These are phyloP conservation scores for Misopates orontium DNA, from an alignment of 257 asterid genomes.

Conservation along the genomic window DNA sequence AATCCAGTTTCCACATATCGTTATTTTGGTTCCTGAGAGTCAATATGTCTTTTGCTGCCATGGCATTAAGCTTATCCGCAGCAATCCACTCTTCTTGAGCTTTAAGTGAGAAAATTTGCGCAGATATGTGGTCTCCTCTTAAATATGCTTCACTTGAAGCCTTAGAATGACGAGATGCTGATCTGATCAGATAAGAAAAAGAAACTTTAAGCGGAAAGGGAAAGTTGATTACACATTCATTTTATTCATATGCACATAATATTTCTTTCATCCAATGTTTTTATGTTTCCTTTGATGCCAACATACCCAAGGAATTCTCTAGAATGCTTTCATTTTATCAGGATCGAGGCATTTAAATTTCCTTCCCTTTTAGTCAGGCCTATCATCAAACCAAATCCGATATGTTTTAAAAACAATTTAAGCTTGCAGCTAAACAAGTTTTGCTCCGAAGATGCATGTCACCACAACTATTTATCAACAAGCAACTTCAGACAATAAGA, in stretches of 20 bases:
- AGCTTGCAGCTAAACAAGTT: no score
- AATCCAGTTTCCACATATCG: slow-evolving; percentile 80
- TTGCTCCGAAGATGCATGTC: no score
- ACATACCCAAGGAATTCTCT: background rate
- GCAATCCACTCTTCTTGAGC: slow-evolving; percentile 78
- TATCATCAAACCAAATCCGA: no score
- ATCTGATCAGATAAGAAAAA: slow-evolving; percentile 47
- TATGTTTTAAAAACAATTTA: no score
- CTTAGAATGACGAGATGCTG: slow-evolving; percentile 75
- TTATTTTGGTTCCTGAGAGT: slow-evolving; percentile 54
- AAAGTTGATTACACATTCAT: background rate
- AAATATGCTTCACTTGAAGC: slow-evolving; percentile 68
- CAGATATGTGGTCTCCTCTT: slow-evolving; percentile 75
- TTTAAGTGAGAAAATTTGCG: slow-evolving; percentile 57
- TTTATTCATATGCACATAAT: slow-evolving; percentile 7
- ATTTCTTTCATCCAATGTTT: background rate
- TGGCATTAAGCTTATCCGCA: slow-evolving; percentile 67
- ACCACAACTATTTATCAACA: no score
- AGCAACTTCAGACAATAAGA: no score
- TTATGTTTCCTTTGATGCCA: background rate
- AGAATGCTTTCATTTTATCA: no score
- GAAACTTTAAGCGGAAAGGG: slow-evolving; percentile 3
- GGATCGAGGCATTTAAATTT: background rate
- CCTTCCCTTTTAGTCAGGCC: no score
- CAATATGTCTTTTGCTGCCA: slow-evolving; percentile 85